Evolutionary conservation across 805 yeast genomes (phyloP).

Genomic region (Teunomyces barrocoloradensis): DNA sequence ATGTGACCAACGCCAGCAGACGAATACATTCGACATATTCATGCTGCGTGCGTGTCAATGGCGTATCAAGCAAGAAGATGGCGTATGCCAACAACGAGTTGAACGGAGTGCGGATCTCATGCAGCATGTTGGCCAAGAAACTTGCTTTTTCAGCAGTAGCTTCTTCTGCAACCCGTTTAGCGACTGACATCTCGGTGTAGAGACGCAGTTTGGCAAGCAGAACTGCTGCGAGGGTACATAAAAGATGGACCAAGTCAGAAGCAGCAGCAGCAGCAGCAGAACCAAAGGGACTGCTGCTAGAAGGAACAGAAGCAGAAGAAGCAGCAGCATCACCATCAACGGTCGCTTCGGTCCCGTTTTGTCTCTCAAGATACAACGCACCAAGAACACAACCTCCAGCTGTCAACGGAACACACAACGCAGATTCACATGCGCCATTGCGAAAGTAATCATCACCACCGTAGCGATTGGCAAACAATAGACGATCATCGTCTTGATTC

Average conservation of each 20-base stretch:
- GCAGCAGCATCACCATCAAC: too few relatives aligned
- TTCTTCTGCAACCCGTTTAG: conserved; percentile 45
- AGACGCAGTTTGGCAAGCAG: conserved; percentile 47
- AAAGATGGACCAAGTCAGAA: conserved; percentile 22
- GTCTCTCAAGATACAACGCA: conserved; percentile 41
- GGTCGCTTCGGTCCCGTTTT: too few relatives aligned
- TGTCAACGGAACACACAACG: conserved; percentile 46
- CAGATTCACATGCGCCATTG: conserved; percentile 30
- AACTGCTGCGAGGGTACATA: conserved; percentile 53
- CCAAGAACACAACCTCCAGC: conserved; percentile 43
- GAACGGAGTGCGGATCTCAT: conserved; percentile 56
- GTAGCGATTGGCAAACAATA: conserved; percentile 30
- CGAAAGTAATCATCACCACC: conserved; percentile 42
- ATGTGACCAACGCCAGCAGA: conserved; percentile 49
- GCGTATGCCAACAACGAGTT: conserved; percentile 50
- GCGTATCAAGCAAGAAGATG: conserved; percentile 48
- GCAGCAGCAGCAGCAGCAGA: too few relatives aligned
- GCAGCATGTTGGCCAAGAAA: conserved; percentile 54
- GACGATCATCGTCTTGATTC: conserved; percentile 34
- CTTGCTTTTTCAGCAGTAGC: conserved; percentile 56
- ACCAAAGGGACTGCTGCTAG: not conserved
- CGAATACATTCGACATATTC: conserved; percentile 54
- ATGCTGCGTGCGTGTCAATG: conserved; percentile 39
- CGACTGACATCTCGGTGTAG: conserved; percentile 46
- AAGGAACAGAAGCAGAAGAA: conserved; percentile 2